Base-by-base conservation (phyloP, 768 basidiomycete genomes). In the Tubosaeta brunneosetosa region DNA sequence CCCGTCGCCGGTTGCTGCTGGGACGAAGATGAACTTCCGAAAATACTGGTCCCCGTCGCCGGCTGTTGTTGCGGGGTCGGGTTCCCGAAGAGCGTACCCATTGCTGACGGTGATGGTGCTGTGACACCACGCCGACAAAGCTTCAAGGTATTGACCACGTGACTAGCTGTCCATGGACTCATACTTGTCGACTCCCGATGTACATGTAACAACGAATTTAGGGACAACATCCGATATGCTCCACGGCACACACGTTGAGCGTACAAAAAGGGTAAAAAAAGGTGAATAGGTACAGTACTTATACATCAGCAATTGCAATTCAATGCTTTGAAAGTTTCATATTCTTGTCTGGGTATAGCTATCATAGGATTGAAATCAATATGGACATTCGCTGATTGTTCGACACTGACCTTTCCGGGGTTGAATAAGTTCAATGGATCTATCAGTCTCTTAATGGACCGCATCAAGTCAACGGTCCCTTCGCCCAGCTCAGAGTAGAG, bases 391-490 rank as follows among this genome's bases (percentile, higher is more conserved):
- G 19, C 9, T 1, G 0, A 8, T 11, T 11, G 29, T 3, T 14
- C 9, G 12, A 33, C 32, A 50, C 68, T n/a, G 25, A 83, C 86
- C 80, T 93, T 93, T 51, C 88, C 91, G 6, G 91, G 91, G 64
- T 94, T 93, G 57, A 93, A 83, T 40, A 94, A 66, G 31, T 82
- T 80, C 25, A 83, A 66, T 0, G 91, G 91, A 63, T 93, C 91
- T 11, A 91, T 67, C 0, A 82, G 74, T 52, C 71, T 68, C 68
- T 95, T 95, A 60, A 95, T 80, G 12, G 76, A 78, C 70, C 87
- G 85, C 91, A 95, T 94, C 25, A 94, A 66, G 45, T 79, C 77
- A 9, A 95, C 86, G 0, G 94, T 94, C 3, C 88, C 90, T 25
- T 74, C 74, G 0, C 94, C 93, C 0, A 97, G 76, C 63, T 97